Evolutionary conservation across 768 basidiomycete species (phyloP), one percentile per base, ranked within the genome.

Genomic region (Hydnum rufescens): DNA sequence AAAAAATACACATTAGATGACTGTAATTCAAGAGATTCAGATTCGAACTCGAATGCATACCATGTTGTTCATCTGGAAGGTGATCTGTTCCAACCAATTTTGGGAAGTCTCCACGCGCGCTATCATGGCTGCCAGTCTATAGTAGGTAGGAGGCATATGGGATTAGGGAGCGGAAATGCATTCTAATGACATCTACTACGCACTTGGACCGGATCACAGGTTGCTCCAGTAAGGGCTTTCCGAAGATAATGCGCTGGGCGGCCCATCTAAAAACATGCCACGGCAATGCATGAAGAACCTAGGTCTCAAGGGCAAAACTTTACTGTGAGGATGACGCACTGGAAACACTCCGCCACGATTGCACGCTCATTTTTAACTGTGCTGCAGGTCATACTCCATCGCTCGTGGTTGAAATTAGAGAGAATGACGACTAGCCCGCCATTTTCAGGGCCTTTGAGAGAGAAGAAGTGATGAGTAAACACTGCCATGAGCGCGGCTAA

Each of bases 361-460:
- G 65, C 48, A 30, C 89, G 76, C 58, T 88, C 85, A 23, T 67
- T 63, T 36, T 73, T 68, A 55, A 85, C 71, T 19, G 75, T 77
- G 31, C 74, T 68, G 59, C 82, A 84, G 62, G 74, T 76, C 84
- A 90, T 90, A 28, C 85, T 82, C 87, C 85, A 87, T 51, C 74
- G 61, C 62, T 90, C 89, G 64, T 92, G 88, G 63, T 93, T 93
- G 69, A 93, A 95, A 67, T 93, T 96, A 56, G 82, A 64, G 8
- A 75, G 66, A 47, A 75, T 74, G 44, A 78, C 77, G 57, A 76
- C 73, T 48, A 83, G 66, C 26, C 83, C 86, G 57, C 74, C 75
- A 51, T 84, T 76, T 60, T 83, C 83, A 2, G 74, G 72, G 1
- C 88, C 89, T 39, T 8, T 19, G 34, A 39, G 8, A 39, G 19